Evolutionary conservation across 176 grass and related monocot genomes (phyloP), one percentile per base, ranked within the genome.

Genomic region (Hsuehochloa calcarea): DNA sequence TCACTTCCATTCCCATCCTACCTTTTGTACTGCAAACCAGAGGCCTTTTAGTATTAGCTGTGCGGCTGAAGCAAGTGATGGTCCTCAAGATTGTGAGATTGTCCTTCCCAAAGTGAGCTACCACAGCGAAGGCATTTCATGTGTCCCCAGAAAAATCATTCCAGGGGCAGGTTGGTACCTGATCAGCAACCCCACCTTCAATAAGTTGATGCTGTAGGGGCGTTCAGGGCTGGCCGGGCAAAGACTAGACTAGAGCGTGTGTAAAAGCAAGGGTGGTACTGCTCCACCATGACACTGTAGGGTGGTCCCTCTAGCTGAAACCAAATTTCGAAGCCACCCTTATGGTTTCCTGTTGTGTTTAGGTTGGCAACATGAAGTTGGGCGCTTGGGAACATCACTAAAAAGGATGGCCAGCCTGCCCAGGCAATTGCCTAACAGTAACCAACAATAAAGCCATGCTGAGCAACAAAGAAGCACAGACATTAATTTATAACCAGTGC

Each of bases 1-100:
- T 80, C 43, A 22, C 56, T 54, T 51, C 56, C 68, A 72, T 80
- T 80, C 44, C 76, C 15, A 69, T 59, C 34, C 38, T 27, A 25
- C 23, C 80, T 62, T 83, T 60, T 38, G 5, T 47, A 31, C 25
- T 49, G 15, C 17, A 20, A 20, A 51, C 19, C 0, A 29, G 46
- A 47, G 3, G 0, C 68, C n/a, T 71, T 16, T 46, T 7, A 5
- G 13, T 17, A 20, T 54, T 4, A 58, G 17, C 26, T 14, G 26
- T 58, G 29, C 49, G 13, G 69, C 70, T 72, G 51, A 5, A 43
- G 35, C 52, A 77, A 77, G 20, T 1, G 52, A 79, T 70, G 73
- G 77, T 39, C 68, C 69, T 41, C 8, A 11, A 20, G 10, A 22
- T 44, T 68, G 22, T 17, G 11, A 20, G 10, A 22, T 44, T 68